Conservation (phyloP, 1,284 basidiomycete species). For the Fomitopsis palustris region DNA sequence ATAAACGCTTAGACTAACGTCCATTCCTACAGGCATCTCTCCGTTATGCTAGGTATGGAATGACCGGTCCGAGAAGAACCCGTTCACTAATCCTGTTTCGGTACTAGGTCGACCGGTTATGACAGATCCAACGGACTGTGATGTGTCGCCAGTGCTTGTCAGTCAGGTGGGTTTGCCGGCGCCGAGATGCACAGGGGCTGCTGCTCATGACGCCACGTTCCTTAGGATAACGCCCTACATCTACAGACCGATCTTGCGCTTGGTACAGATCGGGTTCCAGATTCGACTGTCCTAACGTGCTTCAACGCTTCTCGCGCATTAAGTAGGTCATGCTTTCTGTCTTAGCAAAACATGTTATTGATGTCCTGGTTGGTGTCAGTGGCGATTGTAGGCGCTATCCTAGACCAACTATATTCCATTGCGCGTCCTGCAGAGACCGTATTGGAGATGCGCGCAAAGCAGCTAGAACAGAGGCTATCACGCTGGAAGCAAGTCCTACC, state of each 20-base stretch:
- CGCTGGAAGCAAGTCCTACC: conserved; percentile 73
- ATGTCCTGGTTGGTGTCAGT: conserved; percentile 32
- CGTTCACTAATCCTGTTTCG: background rate
- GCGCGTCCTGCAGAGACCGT: conserved; percentile 35
- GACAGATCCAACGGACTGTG: background rate
- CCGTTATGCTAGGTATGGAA: conserved; percentile 7
- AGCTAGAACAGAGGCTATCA: conserved; percentile 61
- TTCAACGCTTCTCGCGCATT: conserved; percentile 67
- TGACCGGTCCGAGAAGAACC: background rate
- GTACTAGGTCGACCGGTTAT: conserved; percentile 6
- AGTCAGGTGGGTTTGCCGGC: conserved; percentile 1
- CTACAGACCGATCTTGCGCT: background rate
- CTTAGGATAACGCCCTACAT: background rate
- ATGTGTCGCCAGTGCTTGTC: conserved; percentile 1
- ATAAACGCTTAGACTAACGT: background rate
- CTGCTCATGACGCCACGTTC: background rate
- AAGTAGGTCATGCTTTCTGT: conserved; percentile 38
- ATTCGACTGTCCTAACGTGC: conserved; percentile 44
- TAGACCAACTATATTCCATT: conserved; percentile 69
- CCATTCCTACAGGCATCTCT: conserved; percentile 4
- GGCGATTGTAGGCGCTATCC: conserved; percentile 56
- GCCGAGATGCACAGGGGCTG: background rate
- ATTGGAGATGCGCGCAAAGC: conserved; percentile 48
- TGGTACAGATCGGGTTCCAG: background rate
- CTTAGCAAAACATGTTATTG: background rate